Evolutionary conservation across 768 basidiomycete species (phyloP).

Genomic region (Pilatotrama ljubarskyi): DNA sequence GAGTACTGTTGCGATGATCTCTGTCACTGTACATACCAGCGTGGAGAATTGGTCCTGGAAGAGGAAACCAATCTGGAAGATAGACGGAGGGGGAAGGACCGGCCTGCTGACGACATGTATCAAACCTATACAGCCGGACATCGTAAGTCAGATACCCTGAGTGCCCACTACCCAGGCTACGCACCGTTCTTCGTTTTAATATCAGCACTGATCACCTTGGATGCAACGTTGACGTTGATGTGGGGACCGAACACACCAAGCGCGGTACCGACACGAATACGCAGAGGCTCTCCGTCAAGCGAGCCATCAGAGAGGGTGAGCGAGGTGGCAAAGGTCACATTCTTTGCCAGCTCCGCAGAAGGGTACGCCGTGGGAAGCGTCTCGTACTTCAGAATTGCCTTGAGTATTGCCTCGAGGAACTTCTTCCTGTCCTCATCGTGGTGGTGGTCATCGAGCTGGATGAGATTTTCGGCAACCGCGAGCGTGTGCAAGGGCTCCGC

Average conservation of each 20-base stretch:
- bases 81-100: slow-evolving; percentile 53
- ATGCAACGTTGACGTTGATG: slow-evolving; percentile 47
- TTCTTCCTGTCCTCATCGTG: slow-evolving; percentile 43
- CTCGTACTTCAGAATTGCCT: slow-evolving; percentile 57
- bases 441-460: slow-evolving; percentile 36
- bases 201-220: slow-evolving; percentile 43
- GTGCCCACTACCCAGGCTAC: slow-evolving; percentile 10
- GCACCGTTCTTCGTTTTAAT: slow-evolving; percentile 52
- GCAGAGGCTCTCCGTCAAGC: slow-evolving; percentile 45
- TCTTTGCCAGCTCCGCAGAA: slow-evolving; percentile 44
- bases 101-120: slow-evolving; percentile 58
- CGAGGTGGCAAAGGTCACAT: slow-evolving; percentile 54
- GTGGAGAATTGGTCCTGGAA: slow-evolving; percentile 47
- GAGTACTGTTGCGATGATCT: not conserved
- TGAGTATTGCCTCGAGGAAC: slow-evolving; percentile 53
- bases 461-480: slow-evolving; percentile 32
- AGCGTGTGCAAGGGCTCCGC: slow-evolving; percentile 26
- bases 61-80: slow-evolving; percentile 49
- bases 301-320: slow-evolving; percentile 43
- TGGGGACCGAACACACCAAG: slow-evolving; percentile 31
- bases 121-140: slow-evolving; percentile 34
- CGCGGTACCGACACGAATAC: slow-evolving; percentile 42
- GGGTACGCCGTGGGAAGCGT: slow-evolving; percentile 45
- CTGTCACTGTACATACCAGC: slow-evolving; percentile 37
- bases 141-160: not conserved